A percentile compares a stretch with the other conserved stretches of the same genome.
phyloP scores from a whole-genome alignment of 805 yeast species.

The Yamadazyma sp. region DNA sequence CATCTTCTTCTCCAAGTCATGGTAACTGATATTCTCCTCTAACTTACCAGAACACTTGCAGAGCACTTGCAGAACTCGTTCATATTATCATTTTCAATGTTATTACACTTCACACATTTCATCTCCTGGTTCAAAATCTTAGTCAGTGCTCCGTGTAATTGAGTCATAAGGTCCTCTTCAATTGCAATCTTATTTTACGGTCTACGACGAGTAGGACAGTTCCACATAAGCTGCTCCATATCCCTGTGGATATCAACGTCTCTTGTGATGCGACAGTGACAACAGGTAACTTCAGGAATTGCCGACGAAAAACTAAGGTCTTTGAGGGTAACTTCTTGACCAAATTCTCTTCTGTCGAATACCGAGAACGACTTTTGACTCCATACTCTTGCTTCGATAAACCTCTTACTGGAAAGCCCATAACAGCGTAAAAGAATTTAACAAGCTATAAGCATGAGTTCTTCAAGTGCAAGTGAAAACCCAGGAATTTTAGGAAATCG shows the following conservation, averaged over 20 bases:
- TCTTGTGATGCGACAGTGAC: conserved; percentile 67
- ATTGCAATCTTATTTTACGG: conserved; percentile 64
- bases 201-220: conserved; percentile 65
- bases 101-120: conserved; percentile 76
- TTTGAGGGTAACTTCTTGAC: conserved; percentile 65
- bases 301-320: conserved; percentile 74
- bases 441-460: conserved; percentile 81
- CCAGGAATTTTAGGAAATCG: conserved; percentile 74
- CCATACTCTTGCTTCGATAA: conserved; percentile 69
- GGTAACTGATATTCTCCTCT: conserved; percentile 54
- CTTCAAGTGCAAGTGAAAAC: conserved; percentile 55
- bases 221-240: conserved; percentile 51
- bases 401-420: conserved; percentile 64
- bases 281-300: conserved; percentile 71
- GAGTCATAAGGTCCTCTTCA: conserved; percentile 77
- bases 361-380: conserved; percentile 70
- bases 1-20: conserved; percentile 45
- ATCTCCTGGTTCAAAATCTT: conserved; percentile 76
- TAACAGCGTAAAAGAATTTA: conserved; percentile 70
- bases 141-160: conserved; percentile 53
- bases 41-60: conserved; percentile 88
- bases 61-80: conserved; percentile 74
- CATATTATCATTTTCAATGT: conserved; percentile 65
- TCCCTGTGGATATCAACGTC: conserved; percentile 85
- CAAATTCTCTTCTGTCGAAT: conserved; percentile 83